Evolutionary conservation across 2,329 filamentous ascomycete species (phyloP), one percentile per base, ranked within the genome.

Genomic region (Chrysosporium queenslandicum): DNA sequence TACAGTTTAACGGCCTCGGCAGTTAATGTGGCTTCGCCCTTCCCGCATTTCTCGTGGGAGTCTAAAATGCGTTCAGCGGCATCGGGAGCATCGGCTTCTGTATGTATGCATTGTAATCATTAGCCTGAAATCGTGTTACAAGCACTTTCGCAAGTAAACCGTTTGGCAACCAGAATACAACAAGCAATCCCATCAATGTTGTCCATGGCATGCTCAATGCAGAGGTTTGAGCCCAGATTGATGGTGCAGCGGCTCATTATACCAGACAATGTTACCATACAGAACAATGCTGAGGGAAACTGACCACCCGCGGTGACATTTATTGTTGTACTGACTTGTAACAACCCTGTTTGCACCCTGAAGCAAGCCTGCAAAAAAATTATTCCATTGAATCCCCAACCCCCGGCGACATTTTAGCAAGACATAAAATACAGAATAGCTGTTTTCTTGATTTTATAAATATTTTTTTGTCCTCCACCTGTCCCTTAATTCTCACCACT

Each of bases 311-410:
- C n/a, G 39, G 18, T 41, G 39, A 4, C 7, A 18, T 40, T 23
- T 25, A 16, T 14, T 18, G n/a, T 4, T 20, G 36, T 39, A 39
- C 14, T 9, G 36, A 6, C n/a, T 20, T 20, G 36, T 39, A 39
- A 39, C 36, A 16, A 9, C 5, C 36, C n/a, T 18, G 36, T 18
- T 14, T 39, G 36, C 4, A 39, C 32, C 32, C 36, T 14, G 32
- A 36, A 20, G 4, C n/a, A 39, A 21, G 27, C 45, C 45, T 47
- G 45, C 45, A 34, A 46, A 46, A 46, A 46, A 32, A 36, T 45
- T 45, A 16, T 45, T 45, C 42, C 42, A 27, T 39, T 39, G n/a
- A 18, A 12, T 16, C 32, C 43, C 45, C 45, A 47, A 47, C 45
- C 30, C 16, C 32, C 25, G 5, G 45, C 18, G 20, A 47, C 23